These are phyloP conservation scores for Aureobasidium namibiae DNA, from an alignment of 2,329 filamentous ascomycete species.

Conservation along the genomic window DNA sequence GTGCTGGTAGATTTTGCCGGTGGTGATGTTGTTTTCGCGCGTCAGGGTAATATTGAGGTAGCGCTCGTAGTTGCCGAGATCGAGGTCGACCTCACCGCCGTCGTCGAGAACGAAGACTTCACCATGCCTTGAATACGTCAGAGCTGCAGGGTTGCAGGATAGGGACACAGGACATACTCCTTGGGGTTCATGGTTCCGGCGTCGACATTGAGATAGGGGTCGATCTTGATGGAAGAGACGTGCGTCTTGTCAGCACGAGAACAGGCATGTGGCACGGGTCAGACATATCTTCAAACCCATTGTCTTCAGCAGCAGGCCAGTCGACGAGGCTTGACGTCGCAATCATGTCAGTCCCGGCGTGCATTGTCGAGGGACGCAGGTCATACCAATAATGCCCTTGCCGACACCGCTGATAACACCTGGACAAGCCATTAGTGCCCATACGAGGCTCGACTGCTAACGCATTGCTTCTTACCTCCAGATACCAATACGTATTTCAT, in stretches of 20 bases:
- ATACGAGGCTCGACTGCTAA: background rate
- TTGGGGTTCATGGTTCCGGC: conserved; percentile 64
- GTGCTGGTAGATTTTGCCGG: conserved; percentile 88
- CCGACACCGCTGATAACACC: conserved; percentile 53
- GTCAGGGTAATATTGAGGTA: conserved; percentile 78
- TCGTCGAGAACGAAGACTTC: conserved; percentile 85
- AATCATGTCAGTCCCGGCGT: conserved; percentile 18
- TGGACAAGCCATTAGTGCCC: conserved; percentile 15
- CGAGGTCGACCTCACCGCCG: conserved; percentile 68
- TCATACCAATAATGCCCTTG: conserved; percentile 60
- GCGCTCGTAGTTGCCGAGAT: conserved; percentile 68
- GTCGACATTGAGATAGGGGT: conserved; percentile 69
- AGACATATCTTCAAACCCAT: conserved; percentile 65
- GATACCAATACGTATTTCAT: conserved; percentile 81
- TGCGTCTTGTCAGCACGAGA: conserved; percentile 28
- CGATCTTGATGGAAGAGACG: conserved; percentile 62
- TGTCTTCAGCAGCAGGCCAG: conserved; percentile 70
- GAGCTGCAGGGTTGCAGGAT: background rate
- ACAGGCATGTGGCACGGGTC: background rate
- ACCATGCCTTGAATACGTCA: conserved; percentile 53
- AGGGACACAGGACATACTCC: conserved; percentile 37
- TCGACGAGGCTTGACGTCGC: conserved; percentile 53
- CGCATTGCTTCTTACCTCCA: conserved; percentile 49
- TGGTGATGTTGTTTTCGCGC: conserved; percentile 91
- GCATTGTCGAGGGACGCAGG: conserved; percentile 3